Evolutionary conservation across 2,329 filamentous ascomycete genomes (phyloP), one percentile per base, ranked within the genome.

Genomic region (Apiospora saccharicola): DNA sequence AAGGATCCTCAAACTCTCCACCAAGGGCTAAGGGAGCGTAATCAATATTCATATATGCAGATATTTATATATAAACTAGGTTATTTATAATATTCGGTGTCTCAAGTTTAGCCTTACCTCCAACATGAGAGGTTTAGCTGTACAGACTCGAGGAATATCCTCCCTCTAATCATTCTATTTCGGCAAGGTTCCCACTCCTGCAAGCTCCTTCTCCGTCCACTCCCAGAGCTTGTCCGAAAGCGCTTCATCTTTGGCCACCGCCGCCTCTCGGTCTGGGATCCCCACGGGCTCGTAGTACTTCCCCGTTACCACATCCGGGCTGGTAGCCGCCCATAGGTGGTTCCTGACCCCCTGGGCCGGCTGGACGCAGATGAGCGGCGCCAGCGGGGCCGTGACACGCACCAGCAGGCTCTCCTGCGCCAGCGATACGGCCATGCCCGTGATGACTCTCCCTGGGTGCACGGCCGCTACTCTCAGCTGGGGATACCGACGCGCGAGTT

Each of bases 281-380:
- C 80, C 82, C n/a, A 84, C 77, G 6, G 82, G 82, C 71, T 79
- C 79, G 73, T 84, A 84, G 68, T 80, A 81, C 68, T 77, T 77
- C 10, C 80, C 82, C 41, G 53, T 75, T 76, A 73, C 76, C 70
- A 78, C 76, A 34, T 76, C 74, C n/a, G 72, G 71, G 24, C 79
- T 81, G 19, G 80, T 80, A 13, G 74, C 74, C 24, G 81, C 82
- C 81, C 82, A 86, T 10, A 85, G 71, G 76, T 83, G 80, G 72
- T 81, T 83, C 73, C 78, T 80, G 46, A 80, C 77, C n/a, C 84
- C 84, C 70, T 83, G 76, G 49, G 82, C 78, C 16, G 49, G 43
- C 13, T 43, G 67, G 14, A 49, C 46, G 3, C 24, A 30, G 24
- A 49, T 4, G 8, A 68, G 67, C 7, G 24, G 67, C 24, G 71